Evolutionary conservation across 2,329 filamentous ascomycete genomes (phyloP).

Genomic region (Fusarium tuaranense): DNA sequence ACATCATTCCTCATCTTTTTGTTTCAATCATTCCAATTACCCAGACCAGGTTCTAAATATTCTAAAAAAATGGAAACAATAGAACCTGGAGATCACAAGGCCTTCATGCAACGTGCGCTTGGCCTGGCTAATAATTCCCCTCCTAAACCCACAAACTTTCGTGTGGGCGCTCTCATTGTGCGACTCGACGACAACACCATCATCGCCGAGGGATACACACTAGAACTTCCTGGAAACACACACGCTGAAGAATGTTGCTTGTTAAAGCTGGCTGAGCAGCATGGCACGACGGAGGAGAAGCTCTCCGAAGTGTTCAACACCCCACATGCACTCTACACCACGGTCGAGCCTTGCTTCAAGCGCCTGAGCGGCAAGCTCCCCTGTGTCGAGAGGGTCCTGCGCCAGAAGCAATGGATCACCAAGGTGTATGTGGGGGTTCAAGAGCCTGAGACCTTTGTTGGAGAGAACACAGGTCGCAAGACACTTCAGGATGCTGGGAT

Average conservation of each 20-base stretch:
- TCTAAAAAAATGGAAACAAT: slow-evolving; percentile 37
- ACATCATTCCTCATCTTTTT: not conserved
- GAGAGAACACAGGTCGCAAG: slow-evolving; percentile 79
- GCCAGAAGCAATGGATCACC: slow-evolving; percentile 70
- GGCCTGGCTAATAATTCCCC: slow-evolving; percentile 82
- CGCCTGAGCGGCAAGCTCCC: slow-evolving; percentile 79
- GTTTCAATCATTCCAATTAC: not conserved
- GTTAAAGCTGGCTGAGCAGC: slow-evolving; percentile 71
- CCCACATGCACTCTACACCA: slow-evolving; percentile 79
- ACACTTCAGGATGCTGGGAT: slow-evolving; percentile 80
- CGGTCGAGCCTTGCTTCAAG: slow-evolving; percentile 86
- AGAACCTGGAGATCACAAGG: slow-evolving; percentile 56
- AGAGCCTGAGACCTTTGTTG: slow-evolving; percentile 92
- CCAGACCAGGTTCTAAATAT: not conserved
- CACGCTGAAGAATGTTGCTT: slow-evolving; percentile 96
- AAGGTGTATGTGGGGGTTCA: slow-evolving; percentile 89
- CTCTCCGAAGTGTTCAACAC: slow-evolving; percentile 57
- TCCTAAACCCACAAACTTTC: slow-evolving; percentile 90
- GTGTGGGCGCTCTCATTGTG: slow-evolving; percentile 92
- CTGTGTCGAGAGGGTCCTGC: slow-evolving; percentile 84
- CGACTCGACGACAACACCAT: slow-evolving; percentile 67
- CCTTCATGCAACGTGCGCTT: slow-evolving; percentile 77
- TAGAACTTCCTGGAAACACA: slow-evolving; percentile 92
- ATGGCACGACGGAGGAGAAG: slow-evolving; percentile 63
- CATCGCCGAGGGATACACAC: slow-evolving; percentile 86